Base-by-base conservation (phyloP, 2,329 filamentous ascomycete species). In the Penicillium corylophilum region DNA sequence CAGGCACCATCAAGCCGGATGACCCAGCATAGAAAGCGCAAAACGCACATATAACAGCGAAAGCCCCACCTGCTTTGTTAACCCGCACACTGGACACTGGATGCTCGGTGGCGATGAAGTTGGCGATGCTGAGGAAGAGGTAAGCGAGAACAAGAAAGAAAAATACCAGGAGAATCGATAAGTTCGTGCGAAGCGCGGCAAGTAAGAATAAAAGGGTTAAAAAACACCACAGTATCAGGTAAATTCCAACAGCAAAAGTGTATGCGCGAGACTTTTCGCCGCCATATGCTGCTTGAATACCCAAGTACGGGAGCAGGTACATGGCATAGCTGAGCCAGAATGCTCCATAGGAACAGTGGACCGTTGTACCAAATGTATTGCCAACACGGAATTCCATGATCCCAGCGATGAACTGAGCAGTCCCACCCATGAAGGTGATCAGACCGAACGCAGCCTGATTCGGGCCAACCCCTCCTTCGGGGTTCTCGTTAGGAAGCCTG, bases 311-410 rank as follows among this genome's bases (percentile, higher is more conserved):
- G 5, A 75, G 79, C 16, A 81, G 71, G 57, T 83, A 80, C 72
- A 84, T 82, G 59, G 77, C 80, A 59, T 80, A 82, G 22, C 79
- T 77, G 55, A 84, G 75, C 82, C 82, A 85, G 72, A 85, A 85
- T 53, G 81, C 81, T 51, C 82, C 81, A 63, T 84, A 85, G 3
- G 79, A 82, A 38, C 79, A 80, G 52, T 84, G 80, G 8, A 83
- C 79, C 6, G 82, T 84, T 26, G 80, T 81, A 74, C 81, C 82
- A 46, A 84, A 84, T 10, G 81, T 84, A 71, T 84, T 85, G n/a
- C 82, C 82, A 9, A 82, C 74, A 12, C 68, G 67, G 52, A 77
- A 77, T 57, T 77, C 69, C 69, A 77, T 73, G 23, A 67, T 47
- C 7, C 63, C 64, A 3, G 61, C 64, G 10, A 67, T 46, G 31